phyloP scores from a whole-genome alignment of 108 stramenopile species.

The Epithemia pelagica region DNA sequence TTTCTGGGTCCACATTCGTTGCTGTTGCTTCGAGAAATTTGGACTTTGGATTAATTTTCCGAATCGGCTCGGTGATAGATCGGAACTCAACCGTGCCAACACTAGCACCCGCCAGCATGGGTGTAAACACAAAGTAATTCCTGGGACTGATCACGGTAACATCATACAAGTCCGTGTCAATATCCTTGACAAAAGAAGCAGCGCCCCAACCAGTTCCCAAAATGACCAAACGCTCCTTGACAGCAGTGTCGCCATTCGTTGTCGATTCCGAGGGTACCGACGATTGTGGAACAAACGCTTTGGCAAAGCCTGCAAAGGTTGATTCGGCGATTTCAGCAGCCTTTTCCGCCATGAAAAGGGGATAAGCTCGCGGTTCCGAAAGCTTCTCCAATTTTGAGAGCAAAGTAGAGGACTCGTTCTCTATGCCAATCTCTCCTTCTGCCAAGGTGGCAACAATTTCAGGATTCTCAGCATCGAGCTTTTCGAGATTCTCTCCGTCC shows the following conservation, averaged over 20 bases:
- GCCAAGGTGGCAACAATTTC: neutral
- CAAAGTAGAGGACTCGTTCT: neutral
- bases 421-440: neutral
- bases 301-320: conserved; percentile 15
- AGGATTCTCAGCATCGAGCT: neutral
- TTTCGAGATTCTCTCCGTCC: conserved; percentile 24
- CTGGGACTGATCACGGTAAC: conserved; percentile 87
- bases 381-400: conserved; percentile 29
- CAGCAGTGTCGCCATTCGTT: neutral
- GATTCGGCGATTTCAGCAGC: conserved; percentile 57
- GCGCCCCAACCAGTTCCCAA: conserved; percentile 93
- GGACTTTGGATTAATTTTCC: conserved; percentile 80
- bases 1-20: conserved; percentile 57
- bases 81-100: conserved; percentile 92
- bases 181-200: conserved; percentile 80
- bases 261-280: neutral
- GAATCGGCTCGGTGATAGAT: conserved; percentile 88
- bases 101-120: conserved; percentile 92
- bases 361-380: conserved; percentile 69
- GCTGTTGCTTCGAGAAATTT: conserved; percentile 86
- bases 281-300: neutral
- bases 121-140: conserved; percentile 93
- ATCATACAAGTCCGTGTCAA: conserved; percentile 77
- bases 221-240: conserved; percentile 78
- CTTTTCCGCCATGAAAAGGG: conserved; percentile 81